phyloP scores from a whole-genome alignment of 2,329 filamentous ascomycete species.

The Ceratocystiopsis sp. region DNA sequence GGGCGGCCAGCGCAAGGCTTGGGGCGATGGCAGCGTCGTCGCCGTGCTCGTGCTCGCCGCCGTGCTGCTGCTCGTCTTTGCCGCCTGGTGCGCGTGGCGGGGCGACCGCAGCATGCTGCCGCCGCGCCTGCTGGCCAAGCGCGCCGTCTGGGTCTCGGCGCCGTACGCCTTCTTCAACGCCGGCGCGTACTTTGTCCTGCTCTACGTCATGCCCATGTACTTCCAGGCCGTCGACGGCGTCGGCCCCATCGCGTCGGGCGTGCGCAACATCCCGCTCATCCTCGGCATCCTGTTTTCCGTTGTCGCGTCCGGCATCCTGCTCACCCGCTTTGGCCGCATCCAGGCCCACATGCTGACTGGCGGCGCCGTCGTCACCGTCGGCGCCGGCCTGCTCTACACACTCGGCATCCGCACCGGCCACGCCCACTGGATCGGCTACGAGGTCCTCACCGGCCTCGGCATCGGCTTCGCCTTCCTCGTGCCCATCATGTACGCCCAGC shows the following conservation, averaged over 20 bases:
- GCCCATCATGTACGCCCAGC: constrained; percentile 23
- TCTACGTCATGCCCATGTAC: constrained; percentile 18
- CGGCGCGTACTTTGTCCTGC: constrained; percentile 12
- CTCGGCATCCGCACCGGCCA: constrained; percentile 27
- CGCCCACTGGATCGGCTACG: constrained; percentile 28
- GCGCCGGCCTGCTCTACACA: constrained; percentile 36
- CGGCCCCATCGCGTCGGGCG: constrained; percentile 17
- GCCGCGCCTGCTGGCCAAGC: constrained; percentile 21
- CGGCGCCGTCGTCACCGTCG: constrained; percentile 24
- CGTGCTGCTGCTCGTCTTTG: constrained; percentile 15
- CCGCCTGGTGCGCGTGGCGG: constrained; percentile 17
- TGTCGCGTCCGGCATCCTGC: constrained; percentile 14
- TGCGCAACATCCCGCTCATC: constrained; percentile 17
- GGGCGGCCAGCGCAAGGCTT: constrained; percentile 16
- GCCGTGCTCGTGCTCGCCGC: constrained; percentile 19
- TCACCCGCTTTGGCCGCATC: constrained; percentile 23
- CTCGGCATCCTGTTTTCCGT: constrained; percentile 22
- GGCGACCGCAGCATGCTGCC: constrained; percentile 23
- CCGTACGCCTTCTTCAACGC: constrained; percentile 20
- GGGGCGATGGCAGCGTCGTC: constrained; percentile 16
- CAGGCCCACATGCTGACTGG: constrained; percentile 19
- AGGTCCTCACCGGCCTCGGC: constrained; percentile 22
- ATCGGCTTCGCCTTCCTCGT: constrained; percentile 24
- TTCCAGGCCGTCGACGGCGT: constrained; percentile 20
- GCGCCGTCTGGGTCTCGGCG: constrained; percentile 18